phyloP scores from a whole-genome alignment of 306 rosid species.

The Medicago lupulina region DNA sequence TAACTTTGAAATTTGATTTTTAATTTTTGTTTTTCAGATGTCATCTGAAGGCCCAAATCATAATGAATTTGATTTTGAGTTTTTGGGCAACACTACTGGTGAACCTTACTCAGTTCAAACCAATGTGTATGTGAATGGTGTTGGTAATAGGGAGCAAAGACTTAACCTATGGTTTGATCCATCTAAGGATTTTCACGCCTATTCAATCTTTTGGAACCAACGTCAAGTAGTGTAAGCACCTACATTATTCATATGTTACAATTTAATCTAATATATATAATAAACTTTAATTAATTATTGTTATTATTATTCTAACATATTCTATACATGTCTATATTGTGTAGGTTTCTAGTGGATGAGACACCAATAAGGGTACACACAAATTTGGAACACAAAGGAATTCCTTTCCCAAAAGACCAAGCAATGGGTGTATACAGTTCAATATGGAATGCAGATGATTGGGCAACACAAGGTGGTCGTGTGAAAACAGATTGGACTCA shows the following conservation, averaged over 20 bases:
- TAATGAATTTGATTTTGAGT: conserved; percentile 94
- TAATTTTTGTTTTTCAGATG: conserved; percentile 56
- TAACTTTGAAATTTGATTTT: background rate
- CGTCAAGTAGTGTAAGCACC: conserved; percentile 87
- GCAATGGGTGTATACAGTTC: conserved; percentile 96
- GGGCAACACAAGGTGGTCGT: conserved; percentile 99
- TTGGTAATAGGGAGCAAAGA: conserved; percentile 92
- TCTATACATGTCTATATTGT: background rate
- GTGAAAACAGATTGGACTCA: conserved; percentile 97
- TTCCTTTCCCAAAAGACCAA: conserved; percentile 84
- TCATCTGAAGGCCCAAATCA: conserved; percentile 89
- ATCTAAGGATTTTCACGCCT: conserved; percentile 74
- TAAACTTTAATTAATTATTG: background rate
- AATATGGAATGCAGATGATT: conserved; percentile 95
- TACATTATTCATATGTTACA: background rate
- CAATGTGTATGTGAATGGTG: conserved; percentile 84
- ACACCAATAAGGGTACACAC: conserved; percentile 84
- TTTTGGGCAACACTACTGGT: conserved; percentile 85
- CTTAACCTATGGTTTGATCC: conserved; percentile 96
- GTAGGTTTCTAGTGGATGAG: conserved; percentile 80
- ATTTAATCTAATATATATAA: background rate
- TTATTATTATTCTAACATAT: background rate
- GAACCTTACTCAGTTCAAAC: conserved; percentile 94
- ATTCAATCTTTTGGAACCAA: conserved; percentile 88
- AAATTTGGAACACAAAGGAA: conserved; percentile 80